These are phyloP conservation scores for Lecanosticta acicola DNA, from an alignment of 2,329 filamentous ascomycete genomes.

Conservation along the genomic window DNA sequence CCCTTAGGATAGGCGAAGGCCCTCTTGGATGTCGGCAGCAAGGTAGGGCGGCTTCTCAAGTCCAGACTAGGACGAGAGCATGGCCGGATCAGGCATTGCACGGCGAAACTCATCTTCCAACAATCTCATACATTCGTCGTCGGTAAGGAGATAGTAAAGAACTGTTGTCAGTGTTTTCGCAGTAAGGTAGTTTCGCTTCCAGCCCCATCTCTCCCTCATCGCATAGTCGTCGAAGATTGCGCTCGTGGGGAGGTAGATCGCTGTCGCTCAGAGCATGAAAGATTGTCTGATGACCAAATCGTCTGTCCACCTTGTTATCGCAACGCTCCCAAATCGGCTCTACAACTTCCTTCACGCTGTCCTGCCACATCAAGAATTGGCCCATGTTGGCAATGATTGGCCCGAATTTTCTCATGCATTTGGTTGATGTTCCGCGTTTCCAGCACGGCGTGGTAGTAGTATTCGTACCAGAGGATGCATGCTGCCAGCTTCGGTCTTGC, in stretches of 20 bases:
- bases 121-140: neutral
- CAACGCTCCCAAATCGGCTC: slow-evolving; percentile 2
- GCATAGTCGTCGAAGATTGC: slow-evolving; percentile 9
- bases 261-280: slow-evolving; percentile 15
- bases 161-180: slow-evolving; percentile 11
- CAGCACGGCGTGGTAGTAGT: slow-evolving; percentile 14
- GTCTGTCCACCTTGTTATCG: neutral
- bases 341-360: slow-evolving; percentile 4
- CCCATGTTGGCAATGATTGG: slow-evolving; percentile 9
- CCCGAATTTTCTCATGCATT: slow-evolving; percentile 11
- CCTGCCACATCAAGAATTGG: slow-evolving; percentile 6
- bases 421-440: slow-evolving; percentile 6
- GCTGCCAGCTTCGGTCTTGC: slow-evolving; percentile 11
- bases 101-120: slow-evolving; percentile 7
- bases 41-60: slow-evolving; percentile 22
- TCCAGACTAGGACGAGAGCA: slow-evolving; percentile 1
- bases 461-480: slow-evolving; percentile 10
- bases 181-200: slow-evolving; percentile 18
- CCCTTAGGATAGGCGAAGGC: slow-evolving; percentile 20
- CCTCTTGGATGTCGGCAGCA: slow-evolving; percentile 20
- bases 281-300: slow-evolving; percentile 5
- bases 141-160: slow-evolving; percentile 8
- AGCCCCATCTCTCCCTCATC: slow-evolving; percentile 19
- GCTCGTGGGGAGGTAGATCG: slow-evolving; percentile 14
- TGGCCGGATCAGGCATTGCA: slow-evolving; percentile 1